Evolutionary conservation across 2,329 filamentous ascomycete genomes (phyloP), one percentile per base, ranked within the genome.

Genomic region (Biscogniauxia marginata): DNA sequence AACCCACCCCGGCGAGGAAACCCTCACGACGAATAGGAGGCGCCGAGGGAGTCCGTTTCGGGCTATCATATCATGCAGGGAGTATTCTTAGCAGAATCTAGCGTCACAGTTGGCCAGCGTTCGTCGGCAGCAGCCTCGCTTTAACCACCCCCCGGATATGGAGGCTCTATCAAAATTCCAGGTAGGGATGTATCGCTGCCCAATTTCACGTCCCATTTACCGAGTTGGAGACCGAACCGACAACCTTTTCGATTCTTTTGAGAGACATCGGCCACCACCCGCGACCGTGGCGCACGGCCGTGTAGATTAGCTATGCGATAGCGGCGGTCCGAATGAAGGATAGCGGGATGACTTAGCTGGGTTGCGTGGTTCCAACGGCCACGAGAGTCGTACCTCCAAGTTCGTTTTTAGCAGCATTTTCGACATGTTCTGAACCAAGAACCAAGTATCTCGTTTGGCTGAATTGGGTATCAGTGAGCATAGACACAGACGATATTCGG

Each of bases 311-410:
- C 30, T 39, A 7, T 39, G 30, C 30, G 30, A 39, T 39, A 39
- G 30, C 30, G 30, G 30, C 30, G 30, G 30, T 8, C 30, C 11
- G 30, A 39, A 39, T 39, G 30, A 39, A 39, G 30, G 54, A 60
- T 61, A 47, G 54, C 53, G 51, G 19, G 48, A 49, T 18, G 49
- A 24, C 16, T 57, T 49, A 45, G 25, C 24, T 48, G 50, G 51
- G 56, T 61, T 56, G 60, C 60, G 60, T 62, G 60, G 60, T 62
- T 50, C 60, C 60, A 62, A 60, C 58, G 46, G 56, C 50, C 50
- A 43, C 50, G 44, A 45, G 56, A 55, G 19, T 21, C 19, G 30
- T 23, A 44, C 49, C 25, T 44, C 19, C 16, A 47, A 47, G 25
- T 39, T 39, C 30, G 30, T 30, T 39, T 39, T 39, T 39, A 39